Percentiles rank a stretch among this genome's conserved stretches.
Conservation (phyloP, 345 rosid species). For the Syzygium grande region DNA sequence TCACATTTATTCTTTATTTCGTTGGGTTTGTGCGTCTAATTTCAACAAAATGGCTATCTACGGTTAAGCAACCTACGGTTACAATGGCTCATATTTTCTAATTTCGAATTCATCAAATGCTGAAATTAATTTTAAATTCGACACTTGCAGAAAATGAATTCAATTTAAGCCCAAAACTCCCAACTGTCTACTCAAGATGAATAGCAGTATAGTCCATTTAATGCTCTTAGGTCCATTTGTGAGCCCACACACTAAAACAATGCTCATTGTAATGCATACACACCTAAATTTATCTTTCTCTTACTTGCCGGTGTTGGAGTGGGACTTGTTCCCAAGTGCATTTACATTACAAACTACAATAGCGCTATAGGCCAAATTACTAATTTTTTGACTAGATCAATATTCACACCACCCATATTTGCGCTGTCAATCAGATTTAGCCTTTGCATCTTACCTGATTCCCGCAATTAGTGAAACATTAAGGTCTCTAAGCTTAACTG, state of each 20-base stretch:
- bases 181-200: not conserved
- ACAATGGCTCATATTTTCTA: not conserved
- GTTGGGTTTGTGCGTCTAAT: too few relatives aligned
- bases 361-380: not conserved
- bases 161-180: not conserved
- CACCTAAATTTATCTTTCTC: not conserved
- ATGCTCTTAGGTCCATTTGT: not conserved
- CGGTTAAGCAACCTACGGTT: not conserved
- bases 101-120: not conserved
- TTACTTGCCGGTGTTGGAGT: not conserved
- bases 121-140: not conserved
- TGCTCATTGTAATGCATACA: not conserved
- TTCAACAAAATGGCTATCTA: not conserved
- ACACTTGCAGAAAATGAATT: not conserved
- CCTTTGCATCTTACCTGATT: not conserved
- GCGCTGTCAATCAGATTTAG: not conserved
- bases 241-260: not conserved
- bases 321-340: not conserved
- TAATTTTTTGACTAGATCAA: not conserved
- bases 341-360: not conserved
- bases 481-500: not conserved
- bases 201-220: not conserved
- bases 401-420: not conserved
- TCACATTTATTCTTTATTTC: too few relatives aligned
- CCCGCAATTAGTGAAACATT: rapidly evolving